These are phyloP conservation scores for Heterobasidion occidentale DNA, from an alignment of 1,284 basidiomycete species.

Conservation along the genomic window DNA sequence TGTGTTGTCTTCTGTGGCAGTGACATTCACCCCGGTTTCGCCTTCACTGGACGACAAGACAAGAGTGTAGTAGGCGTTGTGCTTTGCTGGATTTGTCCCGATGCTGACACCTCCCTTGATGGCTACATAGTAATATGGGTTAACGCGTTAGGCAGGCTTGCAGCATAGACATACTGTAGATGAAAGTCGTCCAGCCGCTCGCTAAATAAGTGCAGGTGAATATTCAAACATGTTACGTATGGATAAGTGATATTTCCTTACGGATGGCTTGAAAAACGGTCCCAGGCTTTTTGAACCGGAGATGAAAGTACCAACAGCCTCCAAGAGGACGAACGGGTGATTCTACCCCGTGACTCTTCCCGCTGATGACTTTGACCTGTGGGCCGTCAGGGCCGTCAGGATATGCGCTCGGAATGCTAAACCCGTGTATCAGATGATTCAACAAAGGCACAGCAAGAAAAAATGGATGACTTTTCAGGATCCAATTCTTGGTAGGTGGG, in stretches of 20 bases:
- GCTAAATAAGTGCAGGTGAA: slow-evolving; percentile 32
- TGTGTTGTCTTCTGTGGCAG: slow-evolving; percentile 50
- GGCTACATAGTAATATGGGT: slow-evolving; percentile 30
- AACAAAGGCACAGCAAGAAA: neutral
- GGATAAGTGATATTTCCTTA: slow-evolving; percentile 24
- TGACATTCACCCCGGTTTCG: slow-evolving; percentile 58
- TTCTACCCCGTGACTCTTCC: slow-evolving; percentile 78
- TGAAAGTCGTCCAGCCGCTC: slow-evolving; percentile 73
- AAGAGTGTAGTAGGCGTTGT: slow-evolving; percentile 69
- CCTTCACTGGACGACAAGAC: slow-evolving; percentile 54
- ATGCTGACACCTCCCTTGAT: slow-evolving; percentile 62
- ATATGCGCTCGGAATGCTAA: slow-evolving; percentile 65
- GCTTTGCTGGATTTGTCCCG: slow-evolving; percentile 38
- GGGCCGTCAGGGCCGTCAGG: slow-evolving; percentile 68
- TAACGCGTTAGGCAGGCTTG: neutral
- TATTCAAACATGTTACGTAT: neutral
- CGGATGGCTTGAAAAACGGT: slow-evolving; percentile 82
- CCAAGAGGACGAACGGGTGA: slow-evolving; percentile 87
- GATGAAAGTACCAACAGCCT: slow-evolving; percentile 91
- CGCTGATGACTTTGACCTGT: slow-evolving; percentile 82
- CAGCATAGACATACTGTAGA: slow-evolving; percentile 53
- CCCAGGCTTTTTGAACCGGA: slow-evolving; percentile 59
- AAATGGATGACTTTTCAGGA: slow-evolving; percentile 41
- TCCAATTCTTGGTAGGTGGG: slow-evolving; percentile 74
- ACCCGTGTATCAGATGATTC: neutral